A percentile compares a stretch with the other conserved stretches of the same genome.
These are phyloP conservation scores for Ensete glaucum DNA, from an alignment of 176 grass and related monocot species.

Conservation along the genomic window DNA sequence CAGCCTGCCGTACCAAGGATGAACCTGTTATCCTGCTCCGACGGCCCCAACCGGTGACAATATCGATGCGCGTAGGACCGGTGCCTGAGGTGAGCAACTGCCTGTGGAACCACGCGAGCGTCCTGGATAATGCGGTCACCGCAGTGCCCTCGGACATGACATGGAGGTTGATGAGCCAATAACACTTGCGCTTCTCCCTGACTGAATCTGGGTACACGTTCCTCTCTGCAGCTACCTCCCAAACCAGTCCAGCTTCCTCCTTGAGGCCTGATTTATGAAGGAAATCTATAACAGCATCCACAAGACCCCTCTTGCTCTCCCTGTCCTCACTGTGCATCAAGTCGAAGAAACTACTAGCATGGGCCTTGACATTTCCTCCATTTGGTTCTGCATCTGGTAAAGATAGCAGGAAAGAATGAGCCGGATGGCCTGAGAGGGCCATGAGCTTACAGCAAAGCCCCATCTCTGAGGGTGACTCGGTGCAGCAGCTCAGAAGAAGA, in stretches of 20 bases:
- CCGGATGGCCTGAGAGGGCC: conserved; percentile 74
- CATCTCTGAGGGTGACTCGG: conserved; percentile 40
- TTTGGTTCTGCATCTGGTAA: conserved; percentile 77
- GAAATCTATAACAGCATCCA: conserved; percentile 91
- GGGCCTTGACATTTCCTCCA: conserved; percentile 60
- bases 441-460: conserved; percentile 68
- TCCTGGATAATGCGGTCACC: conserved; percentile 66
- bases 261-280: conserved; percentile 81
- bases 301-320: conserved; percentile 83
- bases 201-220: conserved; percentile 92
- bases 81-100: conserved; percentile 44
- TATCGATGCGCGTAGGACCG: conserved; percentile 60
- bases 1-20: conserved; percentile 55
- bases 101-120: conserved; percentile 84
- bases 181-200: conserved; percentile 54
- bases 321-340: conserved; percentile 91
- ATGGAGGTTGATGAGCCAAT: conserved; percentile 93
- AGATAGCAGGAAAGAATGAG: conserved; percentile 75
- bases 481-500: conserved; percentile 80
- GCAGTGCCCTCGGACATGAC: conserved; percentile 95
- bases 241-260: conserved; percentile 89
- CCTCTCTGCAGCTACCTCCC: conserved; percentile 79
- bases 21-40: conserved; percentile 84
- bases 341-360: conserved; percentile 65
- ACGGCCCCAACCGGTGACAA: conserved; percentile 89